Evolutionary conservation across 306 rosid genomes (phyloP).

Genomic region (Vigna radiata): DNA sequence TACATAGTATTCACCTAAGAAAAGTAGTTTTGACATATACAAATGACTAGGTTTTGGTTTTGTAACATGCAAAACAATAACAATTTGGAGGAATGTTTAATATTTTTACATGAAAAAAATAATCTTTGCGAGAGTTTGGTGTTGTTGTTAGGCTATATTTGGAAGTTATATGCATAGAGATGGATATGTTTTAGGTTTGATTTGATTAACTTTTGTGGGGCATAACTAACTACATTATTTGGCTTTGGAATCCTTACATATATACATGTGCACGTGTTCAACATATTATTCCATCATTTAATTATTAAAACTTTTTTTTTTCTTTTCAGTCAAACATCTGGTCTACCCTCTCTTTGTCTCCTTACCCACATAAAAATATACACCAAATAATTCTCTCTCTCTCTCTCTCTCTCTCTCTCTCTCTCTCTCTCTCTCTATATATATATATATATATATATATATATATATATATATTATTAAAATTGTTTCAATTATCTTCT

Average conservation of each 20-base stretch:
- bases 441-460: too few species aligned
- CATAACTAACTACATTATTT: constrained; percentile 51
- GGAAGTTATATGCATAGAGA: constrained; percentile 36
- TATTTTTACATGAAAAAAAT: background rate
- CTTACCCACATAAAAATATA: constrained; percentile 18
- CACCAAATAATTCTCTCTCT: background rate
- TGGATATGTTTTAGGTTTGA: constrained; percentile 46
- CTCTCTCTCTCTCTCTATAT: too few species aligned
- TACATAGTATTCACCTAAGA: constrained; percentile 15
- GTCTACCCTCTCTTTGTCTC: constrained; percentile 22
- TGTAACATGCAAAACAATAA: constrained; percentile 23
- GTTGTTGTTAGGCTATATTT: constrained; percentile 45
- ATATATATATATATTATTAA: background rate
- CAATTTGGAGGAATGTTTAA: background rate
- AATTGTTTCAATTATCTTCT: background rate
- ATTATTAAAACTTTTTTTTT: constrained; percentile 1
- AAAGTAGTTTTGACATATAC: constrained; percentile 14
- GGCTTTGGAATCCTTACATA: constrained; percentile 30
- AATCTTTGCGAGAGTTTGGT: constrained; percentile 37
- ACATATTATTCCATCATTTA: constrained; percentile 28
- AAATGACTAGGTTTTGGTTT: background rate
- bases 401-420: background rate
- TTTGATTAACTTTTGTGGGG: constrained; percentile 41
- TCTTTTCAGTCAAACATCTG: constrained; percentile 45
- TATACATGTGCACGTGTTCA: constrained; percentile 40